Evolutionary conservation across 768 basidiomycete species (phyloP).

Genomic region (Strobilomyces confusus): DNA sequence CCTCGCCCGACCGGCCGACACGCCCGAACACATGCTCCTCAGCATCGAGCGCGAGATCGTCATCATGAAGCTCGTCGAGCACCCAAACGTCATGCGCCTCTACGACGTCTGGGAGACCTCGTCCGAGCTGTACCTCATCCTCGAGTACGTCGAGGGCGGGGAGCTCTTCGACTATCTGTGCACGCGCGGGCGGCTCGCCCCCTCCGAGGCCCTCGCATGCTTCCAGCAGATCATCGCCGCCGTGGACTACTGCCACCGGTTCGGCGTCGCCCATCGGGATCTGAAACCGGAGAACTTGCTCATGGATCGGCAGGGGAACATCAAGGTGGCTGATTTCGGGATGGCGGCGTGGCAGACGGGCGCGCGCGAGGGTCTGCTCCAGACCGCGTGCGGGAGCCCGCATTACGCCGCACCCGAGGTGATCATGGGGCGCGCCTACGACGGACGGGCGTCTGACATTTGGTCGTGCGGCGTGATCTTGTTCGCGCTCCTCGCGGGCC

Average conservation of each 20-base stretch:
- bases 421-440: slow-evolving; percentile 75
- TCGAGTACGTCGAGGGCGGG: slow-evolving; percentile 93
- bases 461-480: slow-evolving; percentile 97
- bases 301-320: slow-evolving; percentile 74
- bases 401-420: slow-evolving; percentile 96
- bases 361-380: slow-evolving; percentile 52
- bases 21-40: slow-evolving; percentile 72
- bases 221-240: slow-evolving; percentile 94
- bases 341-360: slow-evolving; percentile 90
- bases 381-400: slow-evolving; percentile 89
- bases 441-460: slow-evolving; percentile 86
- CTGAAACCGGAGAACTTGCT: slow-evolving; percentile 93
- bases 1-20: slow-evolving; percentile 52
- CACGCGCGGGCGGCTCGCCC: slow-evolving; percentile 65
- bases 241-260: slow-evolving; percentile 90
- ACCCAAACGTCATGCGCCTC: slow-evolving; percentile 90
- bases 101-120: slow-evolving; percentile 98
- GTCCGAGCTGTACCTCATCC: slow-evolving; percentile 81
- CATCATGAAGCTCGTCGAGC: slow-evolving; percentile 95
- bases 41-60: slow-evolving; percentile 92
- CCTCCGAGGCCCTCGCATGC: slow-evolving; percentile 72
- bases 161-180: slow-evolving; percentile 94
- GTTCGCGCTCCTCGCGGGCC: slow-evolving; percentile 80
- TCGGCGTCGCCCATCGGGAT: slow-evolving; percentile 92
- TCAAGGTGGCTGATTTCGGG: slow-evolving; percentile 97